Percentiles rank a stretch among this genome's conserved stretches.
Evolutionary conservation across 164 flowering plant genomes (phyloP).

Genomic region (Sextonia rubra): DNA sequence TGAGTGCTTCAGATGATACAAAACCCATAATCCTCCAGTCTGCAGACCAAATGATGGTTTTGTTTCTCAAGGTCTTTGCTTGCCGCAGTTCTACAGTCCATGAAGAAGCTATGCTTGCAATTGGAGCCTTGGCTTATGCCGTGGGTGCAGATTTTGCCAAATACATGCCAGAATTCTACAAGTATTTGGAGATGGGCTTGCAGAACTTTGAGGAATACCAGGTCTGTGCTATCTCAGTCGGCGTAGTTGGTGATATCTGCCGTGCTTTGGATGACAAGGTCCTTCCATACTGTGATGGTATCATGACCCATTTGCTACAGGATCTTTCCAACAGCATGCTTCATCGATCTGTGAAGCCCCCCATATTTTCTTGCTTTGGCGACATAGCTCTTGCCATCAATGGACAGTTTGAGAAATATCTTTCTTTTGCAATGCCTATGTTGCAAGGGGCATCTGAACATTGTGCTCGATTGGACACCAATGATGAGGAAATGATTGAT

Average conservation of each 20-base stretch:
- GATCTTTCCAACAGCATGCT: constrained; percentile 58
- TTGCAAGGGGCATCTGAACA: constrained; percentile 67
- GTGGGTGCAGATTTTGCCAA: constrained; percentile 63
- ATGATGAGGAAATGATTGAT: constrained; percentile 74
- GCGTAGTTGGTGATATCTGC: constrained; percentile 79
- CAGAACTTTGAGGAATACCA: constrained; percentile 83
- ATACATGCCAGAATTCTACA: constrained; percentile 70
- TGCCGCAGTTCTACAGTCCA: constrained; percentile 81
- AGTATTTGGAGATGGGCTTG: constrained; percentile 72
- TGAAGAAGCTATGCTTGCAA: constrained; percentile 91
- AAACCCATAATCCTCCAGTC: constrained; percentile 48
- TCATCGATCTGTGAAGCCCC: constrained; percentile 82
- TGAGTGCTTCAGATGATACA: constrained; percentile 55
- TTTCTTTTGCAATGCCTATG: constrained; percentile 53
- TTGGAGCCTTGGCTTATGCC: constrained; percentile 83
- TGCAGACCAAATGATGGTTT: constrained; percentile 65
- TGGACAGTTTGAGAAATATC: constrained; percentile 67
- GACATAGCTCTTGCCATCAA: constrained; percentile 85
- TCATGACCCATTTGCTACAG: constrained; percentile 66
- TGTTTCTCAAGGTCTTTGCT: constrained; percentile 68
- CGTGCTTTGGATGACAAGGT: constrained; percentile 76
- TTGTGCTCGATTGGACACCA: constrained; percentile 49
- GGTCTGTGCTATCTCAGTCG: constrained; percentile 83
- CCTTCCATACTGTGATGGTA: constrained; percentile 69
- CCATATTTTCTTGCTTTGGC: constrained; percentile 85